Evolutionary conservation across 331 rosid species (phyloP), one percentile per base, ranked within the genome.

Genomic region (Malus hybrid): DNA sequence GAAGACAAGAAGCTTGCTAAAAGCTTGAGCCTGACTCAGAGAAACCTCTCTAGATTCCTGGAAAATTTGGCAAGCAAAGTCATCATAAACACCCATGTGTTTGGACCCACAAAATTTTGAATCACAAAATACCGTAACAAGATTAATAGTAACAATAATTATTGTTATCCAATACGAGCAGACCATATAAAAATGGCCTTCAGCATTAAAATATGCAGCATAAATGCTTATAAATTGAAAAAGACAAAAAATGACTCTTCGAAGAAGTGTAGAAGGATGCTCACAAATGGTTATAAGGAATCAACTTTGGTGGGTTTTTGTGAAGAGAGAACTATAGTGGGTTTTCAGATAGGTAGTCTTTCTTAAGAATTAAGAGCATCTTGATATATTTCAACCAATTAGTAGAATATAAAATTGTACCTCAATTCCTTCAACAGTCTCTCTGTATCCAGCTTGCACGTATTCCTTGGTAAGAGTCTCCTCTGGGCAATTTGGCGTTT

Each of bases 341-440:
- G 28, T 7, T 14, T 44, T 50, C 71, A 76, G 5, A 76, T 56
- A 16, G 16, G 48, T 52, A 56, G 28, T 7, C 19, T 24, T 16
- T 64, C 72, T 54, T 4, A 70, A 32, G 33, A 71, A 59, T 63
- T 10, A 70, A 22, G 60, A 71, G 60, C 62, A 31, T 5, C 46
- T 44, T 42, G 11, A 18, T 9, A 52, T 39, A 12, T 31, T 65
- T 33, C 32, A 3, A 15, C n/a, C 22, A 7, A 64, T 54, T 55
- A 70, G 57, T 33, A 6, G 31, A 27, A 39, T 16, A 10, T 27
- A 60, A 72, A 70, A 64, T n/a, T 74, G 72, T 82, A 92, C 99
- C 98, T 95, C 99, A 67, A 95, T 93, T 39, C 99, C 98, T 78
- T 95, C 98, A 71, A 90, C 87, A 18, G 98, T 92, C 80, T 92